Base-by-base conservation (phyloP, 2,329 filamentous ascomycete species). In the Exserohilum turcica region DNA sequence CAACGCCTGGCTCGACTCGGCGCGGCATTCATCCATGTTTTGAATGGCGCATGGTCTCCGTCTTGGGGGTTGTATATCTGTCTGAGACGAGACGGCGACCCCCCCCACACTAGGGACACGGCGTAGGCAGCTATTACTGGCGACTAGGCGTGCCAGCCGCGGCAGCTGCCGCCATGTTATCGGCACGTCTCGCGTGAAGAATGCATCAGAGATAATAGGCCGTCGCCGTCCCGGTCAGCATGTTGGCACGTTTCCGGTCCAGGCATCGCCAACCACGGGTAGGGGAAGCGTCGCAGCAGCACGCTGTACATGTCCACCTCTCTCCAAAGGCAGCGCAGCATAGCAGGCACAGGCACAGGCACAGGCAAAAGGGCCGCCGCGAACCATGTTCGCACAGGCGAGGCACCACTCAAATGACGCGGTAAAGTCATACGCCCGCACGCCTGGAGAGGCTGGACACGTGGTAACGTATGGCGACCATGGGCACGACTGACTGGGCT, bases 301-400 rank as follows among this genome's bases (percentile, higher is more conserved):
- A 47, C 40, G 19, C 21, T 21, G 39, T 15, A 31, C 15, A 48
- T 29, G 31, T 33, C 21, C 7, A 24, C 21, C 21, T 24, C 7
- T n/a, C n/a, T n/a, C n/a, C n/a, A n/a, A 24, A 52, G 51, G 52
- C 40, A 35, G 36, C 7, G 7, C 7, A 27, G 39, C 43, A 44
- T 47, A 36, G 45, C 52, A 33, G 53, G n/a, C n/a, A n/a, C n/a
- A n/a, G n/a, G n/a, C n/a, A n/a, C n/a, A n/a, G n/a, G n/a, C n/a
- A n/a, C n/a, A n/a, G n/a, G n/a, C n/a, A n/a, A n/a, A 58, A 57
- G 54, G 54, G 55, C 54, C 36, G 42, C 45, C 28, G 49, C 65
- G 68, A 65, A 65, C 67, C 63, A 61, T 62, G 59, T 70, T 66
- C 66, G 64, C 66, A 70, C 68, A 10, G 67, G 64, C 63, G 54